phyloP scores from a whole-genome alignment of 2,329 filamentous ascomycete species.

The Botrytis pseudocinerea region DNA sequence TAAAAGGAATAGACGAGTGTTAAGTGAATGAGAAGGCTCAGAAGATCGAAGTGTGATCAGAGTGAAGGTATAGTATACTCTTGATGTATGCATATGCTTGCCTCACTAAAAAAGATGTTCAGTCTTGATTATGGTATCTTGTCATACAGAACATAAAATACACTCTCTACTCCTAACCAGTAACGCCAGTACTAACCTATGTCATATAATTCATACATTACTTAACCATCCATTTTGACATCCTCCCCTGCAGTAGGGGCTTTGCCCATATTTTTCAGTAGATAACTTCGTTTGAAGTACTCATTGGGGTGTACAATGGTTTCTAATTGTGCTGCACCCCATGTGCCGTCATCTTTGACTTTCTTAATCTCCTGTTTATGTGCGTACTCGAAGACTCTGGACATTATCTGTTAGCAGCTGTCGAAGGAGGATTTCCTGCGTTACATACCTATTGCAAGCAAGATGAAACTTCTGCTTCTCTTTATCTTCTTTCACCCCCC shows the following conservation, averaged over 20 bases:
- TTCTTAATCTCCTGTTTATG: conserved; percentile 78
- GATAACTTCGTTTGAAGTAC: conserved; percentile 93
- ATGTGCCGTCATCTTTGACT: conserved; percentile 72
- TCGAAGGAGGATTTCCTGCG: conserved; percentile 16
- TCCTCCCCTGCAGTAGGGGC: conserved; percentile 21
- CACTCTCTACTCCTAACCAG: background rate
- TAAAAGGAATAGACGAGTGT: background rate
- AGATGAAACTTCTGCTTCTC: conserved; percentile 88
- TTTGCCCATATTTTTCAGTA: conserved; percentile 73
- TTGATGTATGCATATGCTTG: background rate
- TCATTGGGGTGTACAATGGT: conserved; percentile 97
- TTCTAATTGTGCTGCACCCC: conserved; percentile 76
- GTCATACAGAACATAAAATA: conserved; percentile 2
- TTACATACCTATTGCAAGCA: conserved; percentile 78
- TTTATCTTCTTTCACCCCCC: conserved; percentile 84
- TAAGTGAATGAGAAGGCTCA: background rate
- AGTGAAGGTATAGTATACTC: background rate
- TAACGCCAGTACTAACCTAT: conserved; percentile 18
- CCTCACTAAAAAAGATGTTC: background rate
- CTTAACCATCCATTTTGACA: conserved; percentile 21
- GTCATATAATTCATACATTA: conserved; percentile 10
- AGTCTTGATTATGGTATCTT: background rate
- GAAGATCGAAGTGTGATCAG: background rate
- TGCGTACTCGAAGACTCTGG: conserved; percentile 79
- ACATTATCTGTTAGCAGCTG: conserved; percentile 1